Base-by-base conservation (phyloP, 2,329 filamentous ascomycete genomes). In the Xylaria sp. region DNA sequence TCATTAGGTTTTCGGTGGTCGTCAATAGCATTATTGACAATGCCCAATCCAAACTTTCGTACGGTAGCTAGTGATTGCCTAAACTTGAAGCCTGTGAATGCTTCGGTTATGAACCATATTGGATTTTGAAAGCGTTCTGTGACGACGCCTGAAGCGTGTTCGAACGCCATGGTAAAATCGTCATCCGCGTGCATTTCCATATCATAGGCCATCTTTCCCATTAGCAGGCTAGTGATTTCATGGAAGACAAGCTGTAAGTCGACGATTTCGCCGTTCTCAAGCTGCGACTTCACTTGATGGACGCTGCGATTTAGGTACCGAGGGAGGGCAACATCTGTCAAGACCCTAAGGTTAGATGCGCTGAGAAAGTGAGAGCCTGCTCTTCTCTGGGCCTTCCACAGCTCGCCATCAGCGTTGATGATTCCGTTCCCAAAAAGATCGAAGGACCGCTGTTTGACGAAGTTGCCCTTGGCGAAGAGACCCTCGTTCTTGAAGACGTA, bases 131-230 rank as follows among this genome's bases (percentile, higher is more conserved):
- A 91, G 4, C 89, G 84, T 60, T 87, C 83, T 2, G 87, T 87
- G 0, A 87, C 90, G 9, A 79, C 84, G 0, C 86, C 88, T 0
- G 88, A 91, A 2, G 88, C 88, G 70, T 86, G 84, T 70, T 91
- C 88, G 73, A 91, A 91, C 0, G 88, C 85, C 60, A 82, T 70
- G 3, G 86, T 87, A 75, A 91, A 91, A 1, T 85, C 84, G 68
- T 90, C 86, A 37, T 85, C 82, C 57, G 87, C 83, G 73, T 88
- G 87, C 82, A 91, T 90, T 71, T 91, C 88, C 87, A 90, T 90
- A 75, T 89, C 86, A 72, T 91, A 91, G 16, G 89, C 89, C 86
- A 91, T 89, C 69, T 84, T 84, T n/a, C 89, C 89, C 86, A 91
- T 90, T 27, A 91, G 75, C 66, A 88, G 84, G 25, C 88, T 91